Evolutionary conservation across 2,329 filamentous ascomycete species (phyloP).

Genomic region (Fusarium metavorans): DNA sequence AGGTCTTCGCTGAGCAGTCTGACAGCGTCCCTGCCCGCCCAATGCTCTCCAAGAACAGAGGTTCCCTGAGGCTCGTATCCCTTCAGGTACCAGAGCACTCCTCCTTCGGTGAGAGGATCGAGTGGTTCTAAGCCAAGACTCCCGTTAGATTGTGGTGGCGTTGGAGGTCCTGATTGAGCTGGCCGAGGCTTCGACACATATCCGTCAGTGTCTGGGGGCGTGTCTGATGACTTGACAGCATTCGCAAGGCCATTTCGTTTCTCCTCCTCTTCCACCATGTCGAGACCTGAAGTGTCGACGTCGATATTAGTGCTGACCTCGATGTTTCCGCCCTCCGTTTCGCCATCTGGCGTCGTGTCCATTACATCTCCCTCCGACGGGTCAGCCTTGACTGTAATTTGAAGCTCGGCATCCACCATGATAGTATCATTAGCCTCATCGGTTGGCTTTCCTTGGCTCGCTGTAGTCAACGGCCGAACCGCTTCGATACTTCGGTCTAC

Average conservation of each 20-base stretch:
- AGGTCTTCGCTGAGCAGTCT: conserved; percentile 84
- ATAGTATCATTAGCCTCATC: conserved; percentile 60
- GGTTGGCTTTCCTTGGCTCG: conserved; percentile 53
- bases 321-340: conserved; percentile 55
- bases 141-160: conserved; percentile 74
- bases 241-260: conserved; percentile 41
- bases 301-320: conserved; percentile 61
- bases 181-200: conserved; percentile 51
- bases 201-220: conserved; percentile 62
- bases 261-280: conserved; percentile 44
- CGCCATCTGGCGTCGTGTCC: conserved; percentile 51
- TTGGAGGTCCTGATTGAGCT: conserved; percentile 65
- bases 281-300: conserved; percentile 58
- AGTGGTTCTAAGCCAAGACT: conserved; percentile 62
- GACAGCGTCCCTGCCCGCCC: conserved; percentile 73
- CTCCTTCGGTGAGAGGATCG: conserved; percentile 76
- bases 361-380: conserved; percentile 49
- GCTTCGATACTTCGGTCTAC: conserved; percentile 75
- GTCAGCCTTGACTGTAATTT: conserved; percentile 59
- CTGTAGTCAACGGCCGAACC: conserved; percentile 56
- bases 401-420: conserved; percentile 63
- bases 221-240: conserved; percentile 50
- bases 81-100: conserved; percentile 89
- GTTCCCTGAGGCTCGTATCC: conserved; percentile 84
- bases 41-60: conserved; percentile 78